Base-by-base conservation (phyloP, 2,329 filamentous ascomycete genomes). In the Aspergillus sp. region DNA sequence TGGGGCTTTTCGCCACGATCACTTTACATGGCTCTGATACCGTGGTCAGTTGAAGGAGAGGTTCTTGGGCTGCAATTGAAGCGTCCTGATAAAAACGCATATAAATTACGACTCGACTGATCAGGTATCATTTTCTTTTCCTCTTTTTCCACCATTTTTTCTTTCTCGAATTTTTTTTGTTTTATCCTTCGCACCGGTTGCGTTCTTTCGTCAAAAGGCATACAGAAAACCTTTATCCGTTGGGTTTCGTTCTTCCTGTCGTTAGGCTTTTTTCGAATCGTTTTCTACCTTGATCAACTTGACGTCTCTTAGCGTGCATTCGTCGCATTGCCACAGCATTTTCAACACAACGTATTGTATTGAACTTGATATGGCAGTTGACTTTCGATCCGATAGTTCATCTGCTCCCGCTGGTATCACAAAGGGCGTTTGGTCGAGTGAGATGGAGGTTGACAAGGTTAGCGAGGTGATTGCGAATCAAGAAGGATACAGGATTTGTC, bases 371-470 rank as follows among this genome's bases (percentile, higher is more conserved):
- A 60, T 57, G 50, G 51, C 51, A 47, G 47, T 57, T 39, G 48
- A 42, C 19, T 42, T 50, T 41, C 40, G 27, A 19, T 31, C 46
- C n/a, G 45, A 52, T 32, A 40, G 12, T 29, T 39, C 8, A 7
- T 33, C 44, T 9, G 35, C 33, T 27, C 39, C 42, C 4, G 49
- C 34, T 27, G 39, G 28, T 39, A 41, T 42, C 12, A 33, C 46
- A 27, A 57, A 57, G 43, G 45, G 42, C 38, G 9, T 35, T 37
- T 43, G 37, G 45, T 27, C 43, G 13, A 45, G 40, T 44, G 58
- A 52, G 40, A 65, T 63, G 59, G 60, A 61, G 36, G 45, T 58
- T 43, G 57, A 59, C 43, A 50, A 47, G 37, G 48, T 52, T 13
- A 35, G 34, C 12, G 50, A 49, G n/a, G 44, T 52, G 35, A 33